These are phyloP conservation scores for Monilinia fructigena DNA, from an alignment of 2,329 filamentous ascomycete genomes.

Conservation along the genomic window DNA sequence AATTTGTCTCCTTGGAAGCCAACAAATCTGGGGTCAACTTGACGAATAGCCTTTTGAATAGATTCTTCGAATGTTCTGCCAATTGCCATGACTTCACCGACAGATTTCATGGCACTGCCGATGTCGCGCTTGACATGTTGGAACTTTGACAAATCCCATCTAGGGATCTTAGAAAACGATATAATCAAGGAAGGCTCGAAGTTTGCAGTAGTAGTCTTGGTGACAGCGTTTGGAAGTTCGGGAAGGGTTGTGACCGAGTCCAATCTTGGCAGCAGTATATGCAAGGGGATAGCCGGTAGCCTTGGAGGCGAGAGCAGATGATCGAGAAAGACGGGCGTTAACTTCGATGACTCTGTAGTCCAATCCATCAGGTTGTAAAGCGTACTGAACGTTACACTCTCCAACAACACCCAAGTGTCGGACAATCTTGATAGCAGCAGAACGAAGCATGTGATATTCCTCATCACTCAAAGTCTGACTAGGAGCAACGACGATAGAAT, in stretches of 20 bases:
- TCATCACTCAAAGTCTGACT: conserved; percentile 97
- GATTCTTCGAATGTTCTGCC: conserved; percentile 98
- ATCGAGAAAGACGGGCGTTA: conserved; percentile 96
- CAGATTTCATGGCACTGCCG: conserved; percentile 97
- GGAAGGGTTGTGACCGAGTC: conserved; percentile 93
- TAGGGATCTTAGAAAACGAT: conserved; percentile 98
- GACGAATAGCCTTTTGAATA: conserved; percentile 97
- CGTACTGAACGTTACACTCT: conserved; percentile 98
- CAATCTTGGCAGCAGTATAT: conserved; percentile 97
- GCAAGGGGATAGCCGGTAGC: conserved; percentile 96
- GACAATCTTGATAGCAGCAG: conserved; percentile 96
- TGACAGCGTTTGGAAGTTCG: conserved; percentile 95
- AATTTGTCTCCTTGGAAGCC: conserved; percentile 97
- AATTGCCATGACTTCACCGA: conserved; percentile 99
- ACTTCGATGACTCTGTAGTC: conserved; percentile 99
- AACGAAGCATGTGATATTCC: conserved; percentile 99
- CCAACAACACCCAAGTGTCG: conserved; percentile 95
- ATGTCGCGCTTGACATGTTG: conserved; percentile 98
- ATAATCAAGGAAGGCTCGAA: conserved; percentile 98
- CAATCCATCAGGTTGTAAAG: conserved; percentile 90
- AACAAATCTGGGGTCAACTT: conserved; percentile 87
- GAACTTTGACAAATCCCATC: conserved; percentile 98
- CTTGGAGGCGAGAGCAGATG: conserved; percentile 94
- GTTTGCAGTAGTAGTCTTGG: conserved; percentile 97
- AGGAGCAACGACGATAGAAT: conserved; percentile 96